Base-by-base conservation (phyloP, 129 eudicot genomes). In the Pulicaria dysenterica region DNA sequence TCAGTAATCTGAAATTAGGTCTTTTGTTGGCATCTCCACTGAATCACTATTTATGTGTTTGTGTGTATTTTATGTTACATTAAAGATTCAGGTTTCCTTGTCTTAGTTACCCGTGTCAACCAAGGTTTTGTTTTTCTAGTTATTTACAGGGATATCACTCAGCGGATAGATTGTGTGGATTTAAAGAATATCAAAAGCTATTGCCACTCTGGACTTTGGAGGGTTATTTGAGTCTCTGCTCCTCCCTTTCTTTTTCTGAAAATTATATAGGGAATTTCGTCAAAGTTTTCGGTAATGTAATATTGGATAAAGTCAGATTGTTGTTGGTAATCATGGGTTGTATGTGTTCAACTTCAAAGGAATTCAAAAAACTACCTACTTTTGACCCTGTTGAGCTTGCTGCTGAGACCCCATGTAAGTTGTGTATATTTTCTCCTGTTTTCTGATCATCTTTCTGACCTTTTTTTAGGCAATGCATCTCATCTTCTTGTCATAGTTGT, bases 381-480 rank as follows among this genome's bases (percentile, higher is more conserved):
- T 78, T 41, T 62, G 67, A 78, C 63, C 67, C 53, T 54, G 77
- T 49, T 54, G 82, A 42, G 55, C 82, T 78, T 78, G 77, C 77
- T 62, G 67, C 72, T 3, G 82, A 78, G 50, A 78, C 82, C 60
- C 77, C 77, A n/a, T 78, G 82, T 78, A 70, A 70, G 82, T 70
- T 37, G 58, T 53, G 2, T 16, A 38, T 49, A 13, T 61, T 8
- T 11, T 61, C 49, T 59, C 16, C 34, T 47, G 5, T 72, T 73
- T 68, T 73, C 12, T 47, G 54, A 70, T 41, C 7, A 41, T 17
- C 66, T 70, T 70, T 56, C 54, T 69, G 49, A 43, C 19, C 5
- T 31, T 31, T 34, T 8, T 67, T 40, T 50, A 7, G 12, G 39
- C 40, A 45, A 47, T 73, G 15, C 59, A 36, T 34, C 46, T 40